Base-by-base conservation (phyloP, 2,329 filamentous ascomycete genomes). In the Hypoxylon sp. region DNA sequence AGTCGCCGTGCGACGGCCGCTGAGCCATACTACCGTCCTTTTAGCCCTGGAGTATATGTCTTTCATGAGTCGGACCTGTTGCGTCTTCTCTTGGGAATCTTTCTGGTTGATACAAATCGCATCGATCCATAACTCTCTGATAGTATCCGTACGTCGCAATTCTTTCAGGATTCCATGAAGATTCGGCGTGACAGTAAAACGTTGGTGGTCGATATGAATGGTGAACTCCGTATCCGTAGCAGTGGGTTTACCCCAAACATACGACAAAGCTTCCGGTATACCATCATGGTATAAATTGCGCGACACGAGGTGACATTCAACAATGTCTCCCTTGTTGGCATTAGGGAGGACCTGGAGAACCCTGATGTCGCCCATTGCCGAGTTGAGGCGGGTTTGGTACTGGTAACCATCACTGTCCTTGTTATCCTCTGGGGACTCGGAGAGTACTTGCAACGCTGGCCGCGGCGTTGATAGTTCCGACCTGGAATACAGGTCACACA, bases 51-150 rank as follows among this genome's bases (percentile, higher is more conserved):
- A 26, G 29, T 57, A 52, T 13, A 52, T 57, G 8, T 52, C 18
- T 13, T 26, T 31, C 54, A 57, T 57, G 17, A 57, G 41, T 11
- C 26, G 41, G 27, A 57, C 41, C 21, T 57, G 54, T 4, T 51
- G 17, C 13, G 48, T 35, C 13, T 51, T 57, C 35, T 57, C 54
- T 17, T 42, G 13, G 9, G 33, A 21, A 23, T 57, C 20, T 4
- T 21, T 31, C 15, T 57, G 54, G n/a, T 57, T 42, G 8, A 57
- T 57, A 18, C 54, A 57, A 21, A 57, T 52, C 3, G 54, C 54
- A 48, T 57, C 54, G 17, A 57, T 47, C 54, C 54, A 57, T 7
- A 57, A 51, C 2, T 13, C 9, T 18, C 54, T 40, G 3, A 9
- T 42, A 11, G 15, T 17, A 15, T 57, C 23, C 23, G 2, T 47